A percentile compares a stretch with the other conserved stretches of the same genome.
Evolutionary conservation across 768 basidiomycete genomes (phyloP).

Genomic region (Leucosporidium creatinivorum): DNA sequence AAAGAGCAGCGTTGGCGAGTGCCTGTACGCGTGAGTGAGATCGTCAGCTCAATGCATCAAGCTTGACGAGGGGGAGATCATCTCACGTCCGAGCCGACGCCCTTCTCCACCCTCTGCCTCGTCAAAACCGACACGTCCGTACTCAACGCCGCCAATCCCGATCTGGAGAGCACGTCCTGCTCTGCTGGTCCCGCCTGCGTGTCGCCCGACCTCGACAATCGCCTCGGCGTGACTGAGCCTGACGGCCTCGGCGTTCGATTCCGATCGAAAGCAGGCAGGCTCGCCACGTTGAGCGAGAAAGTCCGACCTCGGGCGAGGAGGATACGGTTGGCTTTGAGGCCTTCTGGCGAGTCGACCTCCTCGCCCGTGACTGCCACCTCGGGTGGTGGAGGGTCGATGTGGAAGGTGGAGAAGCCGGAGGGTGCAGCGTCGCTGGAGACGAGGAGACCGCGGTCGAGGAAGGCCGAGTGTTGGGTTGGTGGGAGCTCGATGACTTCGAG

Average conservation of each 20-base stretch:
- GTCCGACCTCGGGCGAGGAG: not conserved
- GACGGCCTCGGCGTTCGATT: slow-evolving; percentile 18
- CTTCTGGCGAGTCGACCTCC: not conserved
- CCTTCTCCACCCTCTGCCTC: slow-evolving; percentile 18
- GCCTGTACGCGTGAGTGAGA: not conserved
- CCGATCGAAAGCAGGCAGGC: slow-evolving; percentile 6
- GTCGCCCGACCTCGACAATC: not conserved
- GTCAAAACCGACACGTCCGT: slow-evolving; percentile 23
- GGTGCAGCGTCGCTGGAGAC: slow-evolving; percentile 1
- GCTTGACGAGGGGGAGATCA: not conserved
- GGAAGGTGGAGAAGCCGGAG: not conserved
- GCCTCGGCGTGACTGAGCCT: not conserved
- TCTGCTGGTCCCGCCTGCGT: not conserved
- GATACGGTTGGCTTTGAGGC: not conserved
- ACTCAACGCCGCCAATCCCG: not conserved
- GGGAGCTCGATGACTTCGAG: slow-evolving; percentile 16
- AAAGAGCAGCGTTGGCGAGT: slow-evolving; percentile 13
- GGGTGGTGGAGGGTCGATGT: not conserved
- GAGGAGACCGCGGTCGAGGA: slow-evolving; percentile 18
- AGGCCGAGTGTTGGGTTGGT: not conserved
- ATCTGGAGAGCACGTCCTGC: not conserved
- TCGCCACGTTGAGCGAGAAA: slow-evolving; percentile 1
- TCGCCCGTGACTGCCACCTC: not conserved
- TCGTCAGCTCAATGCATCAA: not conserved
- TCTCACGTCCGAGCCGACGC: slow-evolving; percentile 20